phyloP scores from a whole-genome alignment of 495 filamentous ascomycete species.

The Neurospora africana region DNA sequence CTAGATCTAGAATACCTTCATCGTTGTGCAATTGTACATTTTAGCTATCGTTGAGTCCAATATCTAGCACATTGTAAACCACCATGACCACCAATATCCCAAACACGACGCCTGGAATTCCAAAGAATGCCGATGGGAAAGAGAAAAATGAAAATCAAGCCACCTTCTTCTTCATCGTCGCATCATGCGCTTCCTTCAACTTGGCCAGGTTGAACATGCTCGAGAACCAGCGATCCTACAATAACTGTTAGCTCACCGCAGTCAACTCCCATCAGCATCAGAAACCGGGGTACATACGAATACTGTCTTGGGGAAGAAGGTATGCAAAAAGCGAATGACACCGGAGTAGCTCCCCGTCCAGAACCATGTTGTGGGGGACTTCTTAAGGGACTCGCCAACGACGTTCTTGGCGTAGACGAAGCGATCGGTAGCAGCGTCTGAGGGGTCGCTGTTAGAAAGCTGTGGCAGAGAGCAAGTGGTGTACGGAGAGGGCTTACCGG shows the following conservation, averaged over 20 bases:
- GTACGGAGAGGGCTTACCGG: background rate
- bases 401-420: background rate
- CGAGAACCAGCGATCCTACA: background rate
- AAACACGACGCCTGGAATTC: background rate
- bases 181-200: background rate
- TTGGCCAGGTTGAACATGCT: background rate
- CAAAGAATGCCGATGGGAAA: background rate
- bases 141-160: background rate
- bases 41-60: background rate
- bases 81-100: background rate
- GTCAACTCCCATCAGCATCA: no score
- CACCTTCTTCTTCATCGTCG: background rate
- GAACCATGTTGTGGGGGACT: background rate
- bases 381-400: background rate
- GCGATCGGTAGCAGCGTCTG: background rate
- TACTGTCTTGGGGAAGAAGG: background rate
- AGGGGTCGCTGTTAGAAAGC: background rate
- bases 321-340: background rate
- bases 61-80: background rate
- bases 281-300: background rate
- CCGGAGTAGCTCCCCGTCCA: background rate
- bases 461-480: background rate
- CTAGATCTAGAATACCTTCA: background rate
- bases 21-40: background rate
- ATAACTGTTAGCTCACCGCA: no score